A percentile compares a stretch with the other conserved stretches of the same genome.
Conservation (phyloP, 2,329 filamentous ascomycete species). For the Apiospora aurea region DNA sequence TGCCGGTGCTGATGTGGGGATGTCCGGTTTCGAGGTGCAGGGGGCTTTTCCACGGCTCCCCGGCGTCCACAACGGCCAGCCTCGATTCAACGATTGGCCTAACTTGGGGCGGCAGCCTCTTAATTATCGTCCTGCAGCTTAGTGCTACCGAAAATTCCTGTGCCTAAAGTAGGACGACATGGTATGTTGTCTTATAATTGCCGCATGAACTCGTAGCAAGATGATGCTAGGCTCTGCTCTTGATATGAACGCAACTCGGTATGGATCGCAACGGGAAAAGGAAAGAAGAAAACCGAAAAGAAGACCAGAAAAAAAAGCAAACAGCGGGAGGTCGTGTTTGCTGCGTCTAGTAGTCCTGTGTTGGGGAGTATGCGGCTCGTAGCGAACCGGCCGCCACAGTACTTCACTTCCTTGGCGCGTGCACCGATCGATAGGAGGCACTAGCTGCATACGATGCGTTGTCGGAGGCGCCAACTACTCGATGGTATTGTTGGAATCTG, state of each 20-base stretch:
- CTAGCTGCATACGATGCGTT: neutral
- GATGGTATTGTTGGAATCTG: neutral
- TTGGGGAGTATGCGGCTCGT: neutral
- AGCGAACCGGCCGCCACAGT: neutral
- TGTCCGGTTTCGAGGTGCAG: slow-evolving; percentile 10
- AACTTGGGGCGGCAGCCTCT: neutral
- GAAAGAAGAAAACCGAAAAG: neutral
- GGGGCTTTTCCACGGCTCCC: neutral
- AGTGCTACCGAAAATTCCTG: neutral
- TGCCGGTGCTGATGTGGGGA: slow-evolving; percentile 17
- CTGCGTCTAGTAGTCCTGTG: neutral
- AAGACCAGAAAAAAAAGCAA: neutral
- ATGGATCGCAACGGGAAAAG: neutral
- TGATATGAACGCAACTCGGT: neutral
- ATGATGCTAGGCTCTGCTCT: neutral
- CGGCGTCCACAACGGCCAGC: neutral
- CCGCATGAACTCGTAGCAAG: neutral
- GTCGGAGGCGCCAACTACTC: neutral
- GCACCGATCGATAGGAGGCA: neutral
- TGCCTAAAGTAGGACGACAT: neutral
- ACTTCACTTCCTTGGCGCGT: neutral
- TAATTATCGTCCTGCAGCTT: neutral
- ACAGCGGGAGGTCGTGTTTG: neutral
- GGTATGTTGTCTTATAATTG: neutral
- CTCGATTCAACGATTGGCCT: neutral